phyloP scores from a whole-genome alignment of 2,329 filamentous ascomycete genomes.

The Beauveria varroae region DNA sequence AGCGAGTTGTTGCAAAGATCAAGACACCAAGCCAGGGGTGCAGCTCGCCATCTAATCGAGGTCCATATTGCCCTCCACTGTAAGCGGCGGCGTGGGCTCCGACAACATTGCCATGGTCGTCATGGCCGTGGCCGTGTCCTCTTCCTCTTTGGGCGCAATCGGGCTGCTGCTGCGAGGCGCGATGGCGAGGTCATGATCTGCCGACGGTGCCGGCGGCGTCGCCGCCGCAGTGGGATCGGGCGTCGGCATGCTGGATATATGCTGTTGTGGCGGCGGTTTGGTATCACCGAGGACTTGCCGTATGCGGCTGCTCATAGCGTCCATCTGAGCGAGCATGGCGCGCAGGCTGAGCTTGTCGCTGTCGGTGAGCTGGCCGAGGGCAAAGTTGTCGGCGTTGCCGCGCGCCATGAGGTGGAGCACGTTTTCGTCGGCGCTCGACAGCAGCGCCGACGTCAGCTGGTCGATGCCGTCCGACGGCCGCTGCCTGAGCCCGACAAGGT shows the following conservation, averaged over 20 bases:
- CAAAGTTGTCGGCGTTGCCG: slow-evolving; percentile 36
- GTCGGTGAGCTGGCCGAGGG: slow-evolving; percentile 29
- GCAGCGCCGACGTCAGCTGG: slow-evolving; percentile 50
- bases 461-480: slow-evolving; percentile 42
- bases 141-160: slow-evolving; percentile 22
- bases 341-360: slow-evolving; percentile 39
- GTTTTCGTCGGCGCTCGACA: slow-evolving; percentile 46
- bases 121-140: slow-evolving; percentile 18
- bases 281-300: slow-evolving; percentile 30
- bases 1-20: too few relatives aligned
- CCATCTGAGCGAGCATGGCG: slow-evolving; percentile 40
- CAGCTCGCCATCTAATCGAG: slow-evolving; percentile 23
- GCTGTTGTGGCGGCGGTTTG: neutral
- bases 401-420: slow-evolving; percentile 44
- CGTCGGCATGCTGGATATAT: slow-evolving; percentile 12
- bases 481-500: slow-evolving; percentile 50
- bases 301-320: slow-evolving; percentile 37
- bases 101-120: slow-evolving; percentile 22
- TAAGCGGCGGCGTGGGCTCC: slow-evolving; percentile 33
- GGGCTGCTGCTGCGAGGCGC: slow-evolving; percentile 16
- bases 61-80: slow-evolving; percentile 33
- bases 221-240: slow-evolving; percentile 10
- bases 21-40: too few relatives aligned
- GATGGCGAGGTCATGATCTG: neutral
- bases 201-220: neutral